Evolutionary conservation across 2,329 filamentous ascomycete species (phyloP).

Genomic region (Juglanconis sp.): DNA sequence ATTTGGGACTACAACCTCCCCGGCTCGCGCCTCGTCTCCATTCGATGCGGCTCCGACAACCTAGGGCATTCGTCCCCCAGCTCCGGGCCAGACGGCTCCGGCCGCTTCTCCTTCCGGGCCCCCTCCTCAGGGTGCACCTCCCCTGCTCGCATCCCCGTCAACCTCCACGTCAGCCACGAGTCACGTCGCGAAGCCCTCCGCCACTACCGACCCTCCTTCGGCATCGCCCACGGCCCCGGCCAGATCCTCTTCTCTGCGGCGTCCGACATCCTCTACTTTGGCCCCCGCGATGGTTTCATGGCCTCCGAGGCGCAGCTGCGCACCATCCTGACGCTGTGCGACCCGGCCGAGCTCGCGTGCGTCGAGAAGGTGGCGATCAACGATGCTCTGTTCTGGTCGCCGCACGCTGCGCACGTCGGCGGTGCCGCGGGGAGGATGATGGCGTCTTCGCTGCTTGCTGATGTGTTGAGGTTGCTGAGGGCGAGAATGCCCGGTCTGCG

Average conservation of each 20-base stretch:
- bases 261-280: slow-evolving; percentile 47
- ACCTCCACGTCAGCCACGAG: slow-evolving; percentile 45
- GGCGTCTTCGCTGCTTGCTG: slow-evolving; percentile 37
- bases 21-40: slow-evolving; percentile 39
- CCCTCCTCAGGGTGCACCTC: slow-evolving; percentile 37
- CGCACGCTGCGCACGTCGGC: not conserved
- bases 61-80: not conserved
- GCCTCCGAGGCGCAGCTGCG: slow-evolving; percentile 43
- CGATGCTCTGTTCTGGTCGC: slow-evolving; percentile 37
- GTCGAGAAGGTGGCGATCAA: slow-evolving; percentile 44
- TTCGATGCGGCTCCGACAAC: slow-evolving; percentile 35
- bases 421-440: slow-evolving; percentile 18
- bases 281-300: slow-evolving; percentile 42
- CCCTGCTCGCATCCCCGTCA: slow-evolving; percentile 37
- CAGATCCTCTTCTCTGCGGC: slow-evolving; percentile 40
- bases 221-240: slow-evolving; percentile 38
- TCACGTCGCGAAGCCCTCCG: slow-evolving; percentile 42
- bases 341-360: slow-evolving; percentile 36
- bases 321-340: slow-evolving; percentile 41
- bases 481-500: slow-evolving; percentile 36
- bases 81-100: not conserved
- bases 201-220: slow-evolving; percentile 39
- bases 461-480: slow-evolving; percentile 37
- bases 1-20: slow-evolving; percentile 47
- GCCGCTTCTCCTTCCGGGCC: not conserved